Conservation (phyloP, 306 rosid species). For the Phaseolus lunatus region DNA sequence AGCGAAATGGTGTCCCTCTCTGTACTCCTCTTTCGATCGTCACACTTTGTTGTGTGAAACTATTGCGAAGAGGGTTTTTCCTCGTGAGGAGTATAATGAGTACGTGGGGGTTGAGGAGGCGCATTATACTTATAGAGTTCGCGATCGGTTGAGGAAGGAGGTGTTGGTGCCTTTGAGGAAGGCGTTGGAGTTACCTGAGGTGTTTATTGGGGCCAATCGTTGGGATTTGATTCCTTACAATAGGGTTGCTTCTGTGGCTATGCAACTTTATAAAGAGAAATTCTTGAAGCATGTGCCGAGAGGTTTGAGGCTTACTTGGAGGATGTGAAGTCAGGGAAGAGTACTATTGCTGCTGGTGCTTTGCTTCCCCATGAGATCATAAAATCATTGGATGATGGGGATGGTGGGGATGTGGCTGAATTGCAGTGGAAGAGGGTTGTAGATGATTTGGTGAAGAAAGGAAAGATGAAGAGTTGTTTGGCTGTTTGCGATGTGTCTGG, state of each 20-base stretch:
- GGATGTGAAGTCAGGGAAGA: slow-evolving; percentile 55
- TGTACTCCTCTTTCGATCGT: slow-evolving; percentile 69
- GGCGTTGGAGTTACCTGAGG: slow-evolving; percentile 75
- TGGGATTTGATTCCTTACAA: slow-evolving; percentile 66
- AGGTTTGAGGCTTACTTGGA: slow-evolving; percentile 57
- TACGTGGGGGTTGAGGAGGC: slow-evolving; percentile 69
- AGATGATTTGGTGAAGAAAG: slow-evolving; percentile 55
- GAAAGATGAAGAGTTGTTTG: slow-evolving; percentile 60
- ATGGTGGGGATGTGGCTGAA: slow-evolving; percentile 62
- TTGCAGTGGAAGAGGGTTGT: slow-evolving; percentile 82
- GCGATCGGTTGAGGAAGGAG: slow-evolving; percentile 73
- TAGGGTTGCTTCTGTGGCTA: slow-evolving; percentile 71
- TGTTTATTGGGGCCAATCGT: slow-evolving; percentile 63
- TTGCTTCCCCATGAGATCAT: slow-evolving; percentile 71
- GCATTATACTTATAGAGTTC: slow-evolving; percentile 68
- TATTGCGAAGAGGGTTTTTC: slow-evolving; percentile 67
- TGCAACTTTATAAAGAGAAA: slow-evolving; percentile 57
- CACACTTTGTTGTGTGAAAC: slow-evolving; percentile 69
- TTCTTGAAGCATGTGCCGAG: slow-evolving; percentile 59
- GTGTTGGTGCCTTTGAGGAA: slow-evolving; percentile 67
- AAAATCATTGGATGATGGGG: slow-evolving; percentile 26
- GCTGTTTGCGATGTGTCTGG: slow-evolving; percentile 71
- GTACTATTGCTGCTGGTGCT: slow-evolving; percentile 66
- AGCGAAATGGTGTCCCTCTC: slow-evolving; percentile 83
- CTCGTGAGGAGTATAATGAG: slow-evolving; percentile 52